Evolutionary conservation across 768 basidiomycete species (phyloP).

Genomic region (Boletus reticuloceps): DNA sequence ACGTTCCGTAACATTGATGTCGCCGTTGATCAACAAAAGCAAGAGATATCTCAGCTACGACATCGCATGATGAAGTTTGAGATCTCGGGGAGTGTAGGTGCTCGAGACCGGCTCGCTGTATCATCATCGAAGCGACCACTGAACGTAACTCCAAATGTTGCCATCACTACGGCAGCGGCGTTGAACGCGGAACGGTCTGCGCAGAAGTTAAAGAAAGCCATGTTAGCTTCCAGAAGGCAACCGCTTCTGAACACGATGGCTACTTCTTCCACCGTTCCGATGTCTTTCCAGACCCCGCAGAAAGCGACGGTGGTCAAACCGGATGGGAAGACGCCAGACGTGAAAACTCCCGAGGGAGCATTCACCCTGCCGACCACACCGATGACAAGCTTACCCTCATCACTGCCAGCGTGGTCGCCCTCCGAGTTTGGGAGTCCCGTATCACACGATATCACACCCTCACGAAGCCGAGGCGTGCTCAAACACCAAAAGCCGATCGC

Average conservation of each 20-base stretch:
- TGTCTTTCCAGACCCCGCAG: constrained; percentile 30
- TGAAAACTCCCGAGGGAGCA: not conserved
- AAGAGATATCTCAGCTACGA: constrained; percentile 50
- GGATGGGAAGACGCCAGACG: not conserved
- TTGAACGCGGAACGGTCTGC: constrained; percentile 78
- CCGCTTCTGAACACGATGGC: constrained; percentile 67
- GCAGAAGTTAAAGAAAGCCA: constrained; percentile 63
- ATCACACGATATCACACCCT: constrained; percentile 14
- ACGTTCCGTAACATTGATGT: constrained; percentile 84
- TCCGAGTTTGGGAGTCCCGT: constrained; percentile 14
- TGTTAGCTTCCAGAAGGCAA: constrained; percentile 56
- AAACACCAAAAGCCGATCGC: constrained; percentile 36
- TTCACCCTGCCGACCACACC: constrained; percentile 18
- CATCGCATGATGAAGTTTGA: constrained; percentile 54
- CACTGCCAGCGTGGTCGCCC: constrained; percentile 24
- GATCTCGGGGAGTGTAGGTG: constrained; percentile 25
- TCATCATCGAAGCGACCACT: constrained; percentile 37
- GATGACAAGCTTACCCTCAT: constrained; percentile 24
- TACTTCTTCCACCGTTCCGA: constrained; percentile 12
- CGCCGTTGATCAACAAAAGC: constrained; percentile 59
- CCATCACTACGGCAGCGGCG: constrained; percentile 74
- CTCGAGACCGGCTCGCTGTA: constrained; percentile 43
- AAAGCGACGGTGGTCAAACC: constrained; percentile 17
- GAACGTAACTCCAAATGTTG: constrained; percentile 62
- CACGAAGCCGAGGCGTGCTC: constrained; percentile 20